phyloP scores from a whole-genome alignment of 495 filamentous ascomycete genomes.

The Penicillium simplicissimum region DNA sequence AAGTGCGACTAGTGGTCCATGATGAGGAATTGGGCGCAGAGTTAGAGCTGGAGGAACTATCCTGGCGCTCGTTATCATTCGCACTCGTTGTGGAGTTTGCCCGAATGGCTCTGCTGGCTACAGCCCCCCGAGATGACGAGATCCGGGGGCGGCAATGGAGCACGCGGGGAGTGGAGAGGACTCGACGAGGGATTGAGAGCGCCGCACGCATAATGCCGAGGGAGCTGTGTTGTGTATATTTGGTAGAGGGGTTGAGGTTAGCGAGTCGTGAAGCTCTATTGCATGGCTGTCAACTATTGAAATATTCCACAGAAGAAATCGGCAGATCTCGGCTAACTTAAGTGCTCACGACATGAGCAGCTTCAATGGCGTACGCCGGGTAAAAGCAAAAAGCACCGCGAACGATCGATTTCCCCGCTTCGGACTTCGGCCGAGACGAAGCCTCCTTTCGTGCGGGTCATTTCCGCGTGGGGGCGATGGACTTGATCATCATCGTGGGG shows the following conservation, averaged over 20 bases:
- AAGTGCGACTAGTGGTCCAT: conserved; percentile 35
- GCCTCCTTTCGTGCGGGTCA: not conserved
- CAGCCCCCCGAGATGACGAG: conserved; percentile 9
- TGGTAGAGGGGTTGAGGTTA: not conserved
- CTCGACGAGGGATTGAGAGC: conserved; percentile 25
- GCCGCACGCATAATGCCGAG: conserved; percentile 28
- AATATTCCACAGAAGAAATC: not conserved
- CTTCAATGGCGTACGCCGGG: conserved; percentile 19
- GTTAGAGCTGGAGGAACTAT: conserved; percentile 13
- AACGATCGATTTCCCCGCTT: conserved; percentile 13
- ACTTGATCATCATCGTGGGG: not conserved
- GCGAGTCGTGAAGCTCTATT: conserved; percentile 1
- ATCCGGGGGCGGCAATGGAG: conserved; percentile 27
- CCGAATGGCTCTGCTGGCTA: conserved; percentile 25
- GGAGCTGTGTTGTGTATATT: not conserved
- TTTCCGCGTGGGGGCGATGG: not conserved
- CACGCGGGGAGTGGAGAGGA: conserved; percentile 33
- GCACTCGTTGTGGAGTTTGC: conserved; percentile 13
- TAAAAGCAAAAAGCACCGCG: conserved; percentile 19
- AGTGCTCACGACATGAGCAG: conserved; percentile 11
- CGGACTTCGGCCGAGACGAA: conserved; percentile 38
- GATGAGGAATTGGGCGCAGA: conserved; percentile 22
- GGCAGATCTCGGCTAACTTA: not conserved
- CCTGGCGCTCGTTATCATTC: conserved; percentile 9
- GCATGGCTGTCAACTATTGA: not conserved